A percentile compares a stretch with the other conserved stretches of the same genome.
phyloP scores from a whole-genome alignment of 352 stramenopile genomes.

The Globisporangium orthogonon region DNA sequence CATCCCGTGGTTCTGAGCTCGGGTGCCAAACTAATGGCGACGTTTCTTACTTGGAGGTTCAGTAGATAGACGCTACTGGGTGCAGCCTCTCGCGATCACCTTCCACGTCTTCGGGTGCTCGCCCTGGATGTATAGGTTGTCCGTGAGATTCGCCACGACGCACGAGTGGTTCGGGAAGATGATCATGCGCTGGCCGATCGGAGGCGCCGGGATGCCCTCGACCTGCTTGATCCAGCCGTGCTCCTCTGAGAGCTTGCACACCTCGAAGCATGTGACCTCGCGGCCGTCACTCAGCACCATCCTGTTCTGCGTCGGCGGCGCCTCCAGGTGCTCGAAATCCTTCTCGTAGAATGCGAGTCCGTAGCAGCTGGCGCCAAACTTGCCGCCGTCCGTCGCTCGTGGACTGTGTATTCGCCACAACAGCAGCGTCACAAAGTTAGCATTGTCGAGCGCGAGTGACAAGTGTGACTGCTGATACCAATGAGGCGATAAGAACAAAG shows the following conservation, averaged over 20 bases:
- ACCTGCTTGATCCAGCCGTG: constrained; percentile 62
- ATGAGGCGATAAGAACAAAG: background rate
- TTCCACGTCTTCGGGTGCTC: constrained; percentile 41
- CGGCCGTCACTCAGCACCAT: constrained; percentile 26
- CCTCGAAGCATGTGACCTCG: constrained; percentile 46
- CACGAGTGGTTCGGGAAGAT: constrained; percentile 69
- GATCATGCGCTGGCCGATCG: constrained; percentile 50
- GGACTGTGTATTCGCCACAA: constrained; percentile 6
- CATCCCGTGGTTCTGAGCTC: constrained; percentile 41
- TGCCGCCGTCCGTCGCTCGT: constrained; percentile 16
- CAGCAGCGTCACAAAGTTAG: constrained; percentile 4
- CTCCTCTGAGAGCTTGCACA: constrained; percentile 71
- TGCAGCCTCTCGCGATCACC: constrained; percentile 51
- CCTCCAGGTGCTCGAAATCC: constrained; percentile 50
- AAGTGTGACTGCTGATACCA: background rate
- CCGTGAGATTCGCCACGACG: constrained; percentile 57
- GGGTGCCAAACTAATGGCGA: background rate
- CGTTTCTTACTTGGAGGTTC: background rate
- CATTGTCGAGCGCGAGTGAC: background rate
- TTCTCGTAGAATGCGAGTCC: constrained; percentile 64
- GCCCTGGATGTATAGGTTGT: constrained; percentile 53
- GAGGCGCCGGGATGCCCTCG: constrained; percentile 35
- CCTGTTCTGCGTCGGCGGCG: constrained; percentile 37
- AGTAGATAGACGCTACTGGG: constrained; percentile 17
- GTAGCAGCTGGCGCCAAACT: constrained; percentile 50